A percentile compares a stretch with the other conserved stretches of the same genome.
phyloP scores from a whole-genome alignment of 2,329 filamentous ascomycete genomes.

The Pestalotiopsis sp. region DNA sequence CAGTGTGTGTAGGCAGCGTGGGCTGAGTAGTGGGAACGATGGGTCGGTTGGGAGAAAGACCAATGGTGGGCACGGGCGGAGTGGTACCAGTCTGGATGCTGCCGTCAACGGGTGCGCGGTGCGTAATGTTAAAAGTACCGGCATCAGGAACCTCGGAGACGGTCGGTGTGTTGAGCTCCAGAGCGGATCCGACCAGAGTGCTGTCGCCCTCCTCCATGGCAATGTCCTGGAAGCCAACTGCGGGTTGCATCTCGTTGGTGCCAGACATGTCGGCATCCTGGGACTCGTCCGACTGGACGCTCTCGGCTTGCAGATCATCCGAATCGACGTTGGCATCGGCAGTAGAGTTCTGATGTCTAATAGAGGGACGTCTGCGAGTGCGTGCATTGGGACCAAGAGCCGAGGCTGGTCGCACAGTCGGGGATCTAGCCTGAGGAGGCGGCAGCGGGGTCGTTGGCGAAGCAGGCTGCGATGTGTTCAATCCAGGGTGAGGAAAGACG shows the following conservation, averaged over 20 bases:
- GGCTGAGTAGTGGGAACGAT: conserved; percentile 75
- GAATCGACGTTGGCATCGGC: conserved; percentile 87
- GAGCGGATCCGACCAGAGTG: conserved; percentile 74
- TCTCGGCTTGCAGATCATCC: conserved; percentile 85
- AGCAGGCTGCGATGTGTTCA: conserved; percentile 80
- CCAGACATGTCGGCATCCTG: conserved; percentile 79
- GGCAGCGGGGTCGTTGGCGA: conserved; percentile 86
- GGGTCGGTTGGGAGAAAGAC: conserved; percentile 74
- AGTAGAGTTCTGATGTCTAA: conserved; percentile 89
- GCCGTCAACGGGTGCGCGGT: conserved; percentile 81
- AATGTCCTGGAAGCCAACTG: conserved; percentile 84
- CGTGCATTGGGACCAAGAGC: conserved; percentile 56
- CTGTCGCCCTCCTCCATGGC: conserved; percentile 78
- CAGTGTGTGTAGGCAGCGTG: conserved; percentile 63
- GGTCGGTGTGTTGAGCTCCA: conserved; percentile 76
- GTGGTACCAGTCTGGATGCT: conserved; percentile 78
- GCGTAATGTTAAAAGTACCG: conserved; percentile 92
- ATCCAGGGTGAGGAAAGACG: conserved; percentile 62
- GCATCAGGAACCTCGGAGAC: conserved; percentile 85
- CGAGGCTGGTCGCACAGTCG: conserved; percentile 56
- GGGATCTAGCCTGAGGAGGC: conserved; percentile 63
- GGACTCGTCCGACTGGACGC: conserved; percentile 77
- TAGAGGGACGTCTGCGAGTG: conserved; percentile 75
- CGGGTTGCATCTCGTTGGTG: conserved; percentile 76
- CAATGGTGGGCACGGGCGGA: conserved; percentile 66